Percentiles rank a stretch among this genome's conserved stretches.
Conservation (phyloP, 2,329 filamentous ascomycete genomes). For the Alternaria consortialis region DNA sequence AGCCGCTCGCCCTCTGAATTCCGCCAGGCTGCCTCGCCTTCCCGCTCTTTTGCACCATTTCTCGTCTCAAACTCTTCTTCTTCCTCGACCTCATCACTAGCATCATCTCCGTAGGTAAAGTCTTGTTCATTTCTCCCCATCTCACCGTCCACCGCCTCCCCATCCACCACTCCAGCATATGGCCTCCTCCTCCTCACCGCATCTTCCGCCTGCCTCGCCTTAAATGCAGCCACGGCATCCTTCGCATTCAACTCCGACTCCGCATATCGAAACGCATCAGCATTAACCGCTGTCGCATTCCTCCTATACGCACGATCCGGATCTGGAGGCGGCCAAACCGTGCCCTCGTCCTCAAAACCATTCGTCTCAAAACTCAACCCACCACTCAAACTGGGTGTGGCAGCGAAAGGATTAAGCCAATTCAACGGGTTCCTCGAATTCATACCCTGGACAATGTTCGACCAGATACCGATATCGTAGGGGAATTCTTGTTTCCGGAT, state of each 20-base stretch:
- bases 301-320: constrained; percentile 54
- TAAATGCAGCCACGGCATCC: constrained; percentile 63
- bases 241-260: constrained; percentile 48
- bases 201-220: constrained; percentile 63
- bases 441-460: constrained; percentile 80
- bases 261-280: constrained; percentile 51
- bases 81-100: constrained; percentile 18
- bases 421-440: constrained; percentile 68
- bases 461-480: constrained; percentile 79
- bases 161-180: constrained; percentile 55
- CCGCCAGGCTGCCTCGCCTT: constrained; percentile 71
- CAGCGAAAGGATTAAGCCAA: constrained; percentile 75
- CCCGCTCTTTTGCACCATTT: constrained; percentile 31
- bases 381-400: constrained; percentile 59
- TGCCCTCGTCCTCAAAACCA: constrained; percentile 68
- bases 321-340: constrained; percentile 61
- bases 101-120: constrained; percentile 36
- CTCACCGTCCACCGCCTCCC: constrained; percentile 12
- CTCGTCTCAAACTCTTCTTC: constrained; percentile 23
- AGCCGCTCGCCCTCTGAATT: constrained; percentile 79
- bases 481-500: constrained; percentile 78
- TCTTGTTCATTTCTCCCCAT: constrained; percentile 22
- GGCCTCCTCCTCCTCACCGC: constrained; percentile 52
- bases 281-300: constrained; percentile 17
- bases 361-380: constrained; percentile 75